A percentile compares a stretch with the other conserved stretches of the same genome.
These are phyloP conservation scores for Agastache rugosa DNA, from an alignment of 257 asterid genomes.

Conservation along the genomic window DNA sequence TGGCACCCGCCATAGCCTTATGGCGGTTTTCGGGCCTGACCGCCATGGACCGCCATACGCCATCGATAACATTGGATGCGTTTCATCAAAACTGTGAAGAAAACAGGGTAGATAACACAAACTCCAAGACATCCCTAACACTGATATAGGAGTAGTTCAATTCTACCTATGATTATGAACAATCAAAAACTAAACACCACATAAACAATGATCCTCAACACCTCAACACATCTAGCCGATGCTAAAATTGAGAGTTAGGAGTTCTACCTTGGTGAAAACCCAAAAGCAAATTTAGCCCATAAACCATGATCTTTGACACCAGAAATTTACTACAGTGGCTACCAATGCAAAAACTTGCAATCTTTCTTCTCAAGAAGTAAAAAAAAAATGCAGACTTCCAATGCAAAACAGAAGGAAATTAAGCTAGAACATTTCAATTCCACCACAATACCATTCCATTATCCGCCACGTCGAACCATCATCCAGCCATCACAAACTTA, in stretches of 20 bases:
- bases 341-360: conserved; percentile 3
- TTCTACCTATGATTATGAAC: not conserved
- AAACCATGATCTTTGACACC: not conserved
- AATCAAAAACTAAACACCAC: conserved; percentile 11
- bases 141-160: not conserved
- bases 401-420: conserved; percentile 14
- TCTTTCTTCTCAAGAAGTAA: too few relatives aligned
- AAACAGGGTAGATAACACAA: not conserved
- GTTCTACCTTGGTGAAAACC: not conserved
- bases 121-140: not conserved
- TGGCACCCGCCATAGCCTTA: too few relatives aligned
- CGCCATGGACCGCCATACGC: too few relatives aligned
- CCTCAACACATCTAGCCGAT: not conserved
- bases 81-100: not conserved
- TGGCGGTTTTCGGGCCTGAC: too few relatives aligned
- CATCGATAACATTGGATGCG: too few relatives aligned
- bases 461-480: conserved; percentile 25
- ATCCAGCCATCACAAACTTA: conserved; percentile 21
- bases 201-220: conserved; percentile 6
- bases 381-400: not conserved
- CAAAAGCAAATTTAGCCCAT: not conserved
- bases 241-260: not conserved
- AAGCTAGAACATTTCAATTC: not conserved
- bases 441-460: conserved; percentile 20
- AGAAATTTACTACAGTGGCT: not conserved